Base-by-base conservation (phyloP, 441 rosid species). In the Adansonia madagascariensis region DNA sequence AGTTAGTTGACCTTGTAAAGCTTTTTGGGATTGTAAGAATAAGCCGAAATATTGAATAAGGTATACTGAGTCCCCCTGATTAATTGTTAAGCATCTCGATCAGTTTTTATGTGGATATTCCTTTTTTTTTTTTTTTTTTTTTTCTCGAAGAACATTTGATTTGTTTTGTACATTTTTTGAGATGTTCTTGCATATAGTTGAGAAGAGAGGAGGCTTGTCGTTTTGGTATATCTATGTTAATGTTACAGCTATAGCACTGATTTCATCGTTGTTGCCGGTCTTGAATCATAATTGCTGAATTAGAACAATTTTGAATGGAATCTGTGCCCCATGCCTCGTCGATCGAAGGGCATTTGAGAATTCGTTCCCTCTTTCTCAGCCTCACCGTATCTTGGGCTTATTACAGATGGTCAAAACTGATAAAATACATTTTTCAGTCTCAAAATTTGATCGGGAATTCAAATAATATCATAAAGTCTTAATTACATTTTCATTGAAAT, bases 31-130 rank as follows among this genome's bases (percentile, higher is more conserved):
- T 55, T 68, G 64, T 8, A 17, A 10, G n/a, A 74, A 73, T 67
- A 22, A 50, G 71, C 66, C n/a, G 49, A 55, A 74, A 66, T 41
- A 46, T 27, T 63, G 41, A 81, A 85, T 80, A 71, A 80, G 57
- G 71, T 31, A 10, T 6, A 9, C 73, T 43, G 8, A 3, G 1
- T 62, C 65, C 53, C 71, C 53, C 11, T 31, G 12, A 57, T 39
- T 47, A 14, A 50, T 59, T 17, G 18, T 52, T 27, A 63, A 44
- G 71, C 35, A 67, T 67, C 1, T n/a, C 22, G 17, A 53, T 66
- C 31, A 43, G 71, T 20, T 66, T 44, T 66, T 3, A 46, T 44
- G 31, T 44, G 46, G 35, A 44, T 44, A 9, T 66, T 4, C 7
- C 1, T 17, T 44, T 9, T 11, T 44, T 14, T 46, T 64, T 35